Evolutionary conservation across 108 stramenopile genomes (phyloP), one percentile per base, ranked within the genome.

Genomic region (Cyclotella choctawhatcheeana): DNA sequence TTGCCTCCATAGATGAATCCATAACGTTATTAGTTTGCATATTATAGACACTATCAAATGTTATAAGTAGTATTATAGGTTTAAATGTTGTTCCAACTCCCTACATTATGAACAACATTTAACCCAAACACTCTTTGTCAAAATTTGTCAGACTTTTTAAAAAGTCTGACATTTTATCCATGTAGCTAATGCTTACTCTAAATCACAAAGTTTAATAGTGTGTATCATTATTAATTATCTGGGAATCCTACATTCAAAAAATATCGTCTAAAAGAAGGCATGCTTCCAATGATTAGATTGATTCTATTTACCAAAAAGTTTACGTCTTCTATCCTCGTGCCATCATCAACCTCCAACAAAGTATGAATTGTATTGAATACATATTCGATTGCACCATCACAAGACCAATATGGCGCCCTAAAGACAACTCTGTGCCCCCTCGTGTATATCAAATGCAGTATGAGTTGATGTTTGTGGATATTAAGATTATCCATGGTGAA

Each of bases 401-500:
- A 31, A 60, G 56, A 43, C 58, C 58, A 70, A 25, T 70, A 70
- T 16, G 69, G 58, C 1, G 69, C 69, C 6, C 51, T 29, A 34
- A n/a, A 58, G 7, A 63, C 44, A 60, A 33, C 20, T 59, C 56
- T 44, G 40, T 70, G 69, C 1, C 69, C 69, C 10, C 37, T 6
- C n/a, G 47, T 44, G 7, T 31, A 14, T 12, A 59, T 58, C 32
- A 34, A 2, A 32, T 47, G 27, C 16, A 45, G 0, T 0, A 70
- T 33, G 26, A 60, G 5, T 1, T 17, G 58, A 47, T 70, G 20
- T 32, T 47, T 70, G 58, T 70, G 69, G 1, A 60, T 24, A 50
- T 47, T 58, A 0, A 70, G 44, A 27, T 70, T 70, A 30, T 70
- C 69, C 69, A 70, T 70, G 3, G 69, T 70, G 33, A 70, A 70